Evolutionary conservation across 306 rosid species (phyloP).

Genomic region (Cucumis hystrix): DNA sequence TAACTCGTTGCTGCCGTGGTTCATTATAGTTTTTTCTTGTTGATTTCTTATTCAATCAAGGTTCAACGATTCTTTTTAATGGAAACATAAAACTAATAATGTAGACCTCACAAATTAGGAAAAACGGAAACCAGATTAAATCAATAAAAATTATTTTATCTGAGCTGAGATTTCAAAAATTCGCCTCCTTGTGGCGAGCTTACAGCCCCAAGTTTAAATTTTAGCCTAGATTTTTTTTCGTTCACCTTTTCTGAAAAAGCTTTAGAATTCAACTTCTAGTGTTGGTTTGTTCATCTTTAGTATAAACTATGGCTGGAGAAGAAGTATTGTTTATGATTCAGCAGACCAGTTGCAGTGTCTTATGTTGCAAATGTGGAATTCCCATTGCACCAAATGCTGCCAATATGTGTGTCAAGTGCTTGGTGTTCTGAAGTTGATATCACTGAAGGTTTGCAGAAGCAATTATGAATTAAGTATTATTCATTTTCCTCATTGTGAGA

Average conservation of each 20-base stretch:
- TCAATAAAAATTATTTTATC: too few species aligned
- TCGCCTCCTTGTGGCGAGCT: too few species aligned
- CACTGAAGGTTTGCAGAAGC: conserved; percentile 57
- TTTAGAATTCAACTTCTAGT: neutral
- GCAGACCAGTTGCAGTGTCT: conserved; percentile 37
- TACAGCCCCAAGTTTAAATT: too few species aligned
- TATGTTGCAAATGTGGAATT: conserved; percentile 58
- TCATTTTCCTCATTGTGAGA: conserved; percentile 49
- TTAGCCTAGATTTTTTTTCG: neutral
- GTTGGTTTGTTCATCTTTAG: neutral
- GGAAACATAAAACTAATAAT: too few species aligned
- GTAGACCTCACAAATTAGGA: too few species aligned
- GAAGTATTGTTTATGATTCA: conserved; percentile 45
- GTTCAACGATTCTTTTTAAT: too few species aligned
- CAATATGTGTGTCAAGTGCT: conserved; percentile 55
- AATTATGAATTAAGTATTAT: conserved; percentile 12
- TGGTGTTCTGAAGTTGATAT: conserved; percentile 57
- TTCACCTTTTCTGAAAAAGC: neutral
- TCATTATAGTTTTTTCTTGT: too few species aligned
- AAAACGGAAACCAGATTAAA: too few species aligned
- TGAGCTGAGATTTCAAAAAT: too few species aligned
- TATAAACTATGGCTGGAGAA: conserved; percentile 27
- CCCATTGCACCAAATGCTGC: conserved; percentile 56
- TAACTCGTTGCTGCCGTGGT: too few species aligned
- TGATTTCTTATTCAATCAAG: too few species aligned